Evolutionary conservation across 495 filamentous ascomycete species (phyloP), one percentile per base, ranked within the genome.

Genomic region (Saxophila tyrrhenica): DNA sequence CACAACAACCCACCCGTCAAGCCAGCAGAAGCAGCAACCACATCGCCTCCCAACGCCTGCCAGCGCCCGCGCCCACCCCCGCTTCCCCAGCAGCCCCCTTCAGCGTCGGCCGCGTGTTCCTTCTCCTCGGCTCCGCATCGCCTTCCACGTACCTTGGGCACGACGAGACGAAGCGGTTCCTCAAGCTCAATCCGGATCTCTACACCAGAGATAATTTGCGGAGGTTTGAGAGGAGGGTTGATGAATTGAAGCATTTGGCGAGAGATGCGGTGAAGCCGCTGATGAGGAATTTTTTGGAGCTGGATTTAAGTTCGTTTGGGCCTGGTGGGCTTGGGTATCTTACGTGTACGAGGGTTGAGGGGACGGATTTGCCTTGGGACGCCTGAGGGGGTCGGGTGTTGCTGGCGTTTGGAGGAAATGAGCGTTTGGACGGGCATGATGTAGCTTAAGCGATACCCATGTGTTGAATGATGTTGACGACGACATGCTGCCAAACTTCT

Each of bases 141-240:
- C 15, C 39, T 2, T 67, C 74, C 21, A 72, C 75, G 5, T 95
- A 94, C 64, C 78, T 95, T 0, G 64, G 74, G 1, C 87, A 90
- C 63, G 89, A 94, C 60, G 89, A 94, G 59, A 80, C 89, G 59
- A 95, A 95, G 67, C 78, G 80, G 23, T 95, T 95, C 52, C 74
- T 95, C 25, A 89, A 90, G 61, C 70, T 89, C 19, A 80, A 70
- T 57, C 85, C 72, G 24, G 87, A 84, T 8, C 56, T 68, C 17
- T 90, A 74, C 78, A 85, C 68, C 62, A 73, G 89, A 13, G 89
- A 95, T 11, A 86, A 81, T 20, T 64, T 94, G 25, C 81, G 84
- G 54, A 75, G 81, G 46, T 94, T 95, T 56, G 89, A 94, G 73
- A 80, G 83, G 65, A 75, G 85, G 39, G 77, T 94, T 62, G 89